A percentile compares a stretch with the other conserved stretches of the same genome.
Conservation (phyloP, 2,329 filamentous ascomycete genomes). For the Exophiala sideris region DNA sequence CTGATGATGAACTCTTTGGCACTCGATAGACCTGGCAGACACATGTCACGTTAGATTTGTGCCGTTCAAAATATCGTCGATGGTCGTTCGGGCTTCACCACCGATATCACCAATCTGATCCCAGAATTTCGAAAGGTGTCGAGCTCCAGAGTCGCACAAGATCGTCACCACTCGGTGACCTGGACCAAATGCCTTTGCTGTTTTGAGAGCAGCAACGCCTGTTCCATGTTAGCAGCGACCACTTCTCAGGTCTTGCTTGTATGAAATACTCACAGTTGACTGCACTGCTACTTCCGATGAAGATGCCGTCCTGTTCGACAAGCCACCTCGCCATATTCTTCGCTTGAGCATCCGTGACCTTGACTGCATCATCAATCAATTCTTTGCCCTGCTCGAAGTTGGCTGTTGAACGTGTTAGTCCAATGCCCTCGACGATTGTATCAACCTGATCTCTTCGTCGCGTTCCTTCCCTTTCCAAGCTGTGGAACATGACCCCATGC, state of each 20-base stretch:
- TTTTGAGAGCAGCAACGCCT: slow-evolving; percentile 49
- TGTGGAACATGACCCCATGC: slow-evolving; percentile 92
- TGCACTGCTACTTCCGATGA: slow-evolving; percentile 90
- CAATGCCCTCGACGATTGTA: slow-evolving; percentile 92
- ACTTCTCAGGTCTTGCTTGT: neutral
- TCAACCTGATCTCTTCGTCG: slow-evolving; percentile 87
- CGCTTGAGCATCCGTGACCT: slow-evolving; percentile 84
- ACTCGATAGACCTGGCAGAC: neutral
- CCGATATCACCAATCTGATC: slow-evolving; percentile 47
- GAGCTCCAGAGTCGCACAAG: slow-evolving; percentile 49
- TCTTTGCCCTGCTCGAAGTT: slow-evolving; percentile 88
- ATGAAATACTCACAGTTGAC: slow-evolving; percentile 68
- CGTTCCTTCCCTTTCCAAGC: slow-evolving; percentile 86
- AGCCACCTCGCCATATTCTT: slow-evolving; percentile 93
- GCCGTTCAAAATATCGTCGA: slow-evolving; percentile 45
- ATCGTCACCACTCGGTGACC: slow-evolving; percentile 49
- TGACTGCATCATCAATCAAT: slow-evolving; percentile 83
- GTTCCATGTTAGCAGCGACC: slow-evolving; percentile 3
- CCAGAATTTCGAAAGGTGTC: slow-evolving; percentile 54
- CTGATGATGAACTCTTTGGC: slow-evolving; percentile 17
- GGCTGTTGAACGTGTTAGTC: slow-evolving; percentile 87
- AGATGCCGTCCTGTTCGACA: slow-evolving; percentile 92
- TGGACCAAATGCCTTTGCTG: slow-evolving; percentile 45
- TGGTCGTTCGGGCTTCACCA: slow-evolving; percentile 42
- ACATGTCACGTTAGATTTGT: slow-evolving; percentile 32